Percentiles rank a stretch among this genome's conserved stretches.
phyloP scores from a whole-genome alignment of 331 rosid genomes.

The Arachis monticola region DNA sequence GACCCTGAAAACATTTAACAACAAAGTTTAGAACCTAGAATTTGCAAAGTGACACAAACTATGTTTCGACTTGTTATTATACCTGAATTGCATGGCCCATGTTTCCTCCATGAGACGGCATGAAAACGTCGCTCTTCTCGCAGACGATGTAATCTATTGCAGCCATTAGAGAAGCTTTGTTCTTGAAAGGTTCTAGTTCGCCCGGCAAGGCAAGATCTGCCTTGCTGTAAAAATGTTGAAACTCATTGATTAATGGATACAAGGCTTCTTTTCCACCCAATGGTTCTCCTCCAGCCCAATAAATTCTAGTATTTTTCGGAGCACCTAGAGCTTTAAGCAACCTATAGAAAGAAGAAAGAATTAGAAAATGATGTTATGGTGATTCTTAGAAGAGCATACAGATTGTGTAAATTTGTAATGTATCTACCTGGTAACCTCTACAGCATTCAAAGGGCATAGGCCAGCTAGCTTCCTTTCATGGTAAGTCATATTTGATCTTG shows the following conservation, averaged over 20 bases:
- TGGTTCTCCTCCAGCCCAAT: constrained; percentile 98
- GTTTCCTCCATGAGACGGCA: constrained; percentile 99
- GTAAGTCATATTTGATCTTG: constrained; percentile 84
- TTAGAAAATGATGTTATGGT: constrained; percentile 11
- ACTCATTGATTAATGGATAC: constrained; percentile 64
- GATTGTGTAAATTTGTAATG: not conserved
- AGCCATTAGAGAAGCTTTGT: constrained; percentile 88
- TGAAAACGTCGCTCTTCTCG: constrained; percentile 86
- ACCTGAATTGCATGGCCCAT: constrained; percentile 99
- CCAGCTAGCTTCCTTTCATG: constrained; percentile 92
- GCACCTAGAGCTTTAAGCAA: constrained; percentile 93
- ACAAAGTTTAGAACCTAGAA: constrained; percentile 31
- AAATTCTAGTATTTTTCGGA: constrained; percentile 68
- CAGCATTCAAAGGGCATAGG: constrained; percentile 87
- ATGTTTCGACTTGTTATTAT: not conserved
- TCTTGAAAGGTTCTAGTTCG: constrained; percentile 80
- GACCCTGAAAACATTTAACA: constrained; percentile 68
- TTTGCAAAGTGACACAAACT: not conserved
- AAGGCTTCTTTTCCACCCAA: constrained; percentile 90
- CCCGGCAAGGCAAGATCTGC: constrained; percentile 82
- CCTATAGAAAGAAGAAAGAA: constrained; percentile 47
- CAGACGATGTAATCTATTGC: constrained; percentile 91
- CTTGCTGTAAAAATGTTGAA: constrained; percentile 76
- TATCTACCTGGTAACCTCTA: constrained; percentile 81
- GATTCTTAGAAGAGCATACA: not conserved